Percentiles rank a stretch among this genome's conserved stretches.
Evolutionary conservation across 176 grass and related monocot species (phyloP).

Genomic region (Zoysia japonica): DNA sequence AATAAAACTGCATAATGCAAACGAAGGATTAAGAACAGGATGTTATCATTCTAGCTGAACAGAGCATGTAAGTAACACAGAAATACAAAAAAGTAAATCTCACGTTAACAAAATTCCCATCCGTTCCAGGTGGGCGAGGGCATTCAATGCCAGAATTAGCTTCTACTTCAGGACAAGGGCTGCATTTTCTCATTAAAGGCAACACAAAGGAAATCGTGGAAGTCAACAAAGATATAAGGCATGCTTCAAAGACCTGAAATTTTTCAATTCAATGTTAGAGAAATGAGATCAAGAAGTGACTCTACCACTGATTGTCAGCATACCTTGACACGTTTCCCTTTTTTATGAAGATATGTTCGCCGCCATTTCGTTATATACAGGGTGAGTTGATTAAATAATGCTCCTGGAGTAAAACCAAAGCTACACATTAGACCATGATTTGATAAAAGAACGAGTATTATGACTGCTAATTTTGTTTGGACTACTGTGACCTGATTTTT

Average conservation of each 20-base stretch:
- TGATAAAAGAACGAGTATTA: conserved; percentile 13
- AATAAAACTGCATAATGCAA: conserved; percentile 76
- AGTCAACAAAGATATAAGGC: conserved; percentile 91
- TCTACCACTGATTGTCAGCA: conserved; percentile 6
- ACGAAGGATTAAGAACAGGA: conserved; percentile 34
- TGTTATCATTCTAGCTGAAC: background rate
- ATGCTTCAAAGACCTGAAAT: conserved; percentile 90
- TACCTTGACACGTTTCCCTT: conserved; percentile 90
- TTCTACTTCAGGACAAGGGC: conserved; percentile 77
- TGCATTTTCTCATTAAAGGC: conserved; percentile 89
- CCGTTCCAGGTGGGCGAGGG: conserved; percentile 89
- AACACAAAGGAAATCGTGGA: conserved; percentile 87
- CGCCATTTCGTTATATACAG: conserved; percentile 95
- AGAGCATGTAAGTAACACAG: background rate
- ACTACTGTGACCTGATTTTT: conserved; percentile 6
- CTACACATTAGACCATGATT: conserved; percentile 18
- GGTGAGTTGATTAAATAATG: conserved; percentile 98
- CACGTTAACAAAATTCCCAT: conserved; percentile 99
- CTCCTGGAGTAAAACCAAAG: conserved; percentile 58
- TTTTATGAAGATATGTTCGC: conserved; percentile 83
- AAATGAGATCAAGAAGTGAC: conserved; percentile 8
- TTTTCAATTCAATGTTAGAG: conserved; percentile 20
- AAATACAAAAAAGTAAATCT: conserved; percentile 39
- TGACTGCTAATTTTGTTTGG: conserved; percentile 2
- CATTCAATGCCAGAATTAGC: conserved; percentile 86